Evolutionary conservation across 2,329 filamentous ascomycete genomes (phyloP).

Genomic region (Penicillium sp.): DNA sequence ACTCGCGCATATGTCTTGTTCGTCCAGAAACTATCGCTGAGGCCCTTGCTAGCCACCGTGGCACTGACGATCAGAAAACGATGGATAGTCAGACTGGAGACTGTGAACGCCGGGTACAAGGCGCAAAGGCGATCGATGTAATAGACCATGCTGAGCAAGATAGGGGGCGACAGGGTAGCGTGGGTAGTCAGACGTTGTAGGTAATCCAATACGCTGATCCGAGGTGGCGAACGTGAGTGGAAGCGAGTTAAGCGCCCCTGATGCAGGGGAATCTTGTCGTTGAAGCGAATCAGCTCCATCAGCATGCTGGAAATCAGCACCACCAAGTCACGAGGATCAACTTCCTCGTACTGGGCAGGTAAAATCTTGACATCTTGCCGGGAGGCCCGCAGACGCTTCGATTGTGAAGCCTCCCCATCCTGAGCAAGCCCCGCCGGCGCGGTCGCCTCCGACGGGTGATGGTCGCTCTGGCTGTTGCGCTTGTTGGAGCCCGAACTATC

Average conservation of each 20-base stretch:
- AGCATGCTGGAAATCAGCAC: slow-evolving; percentile 93
- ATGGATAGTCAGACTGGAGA: slow-evolving; percentile 94
- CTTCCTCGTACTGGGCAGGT: slow-evolving; percentile 76
- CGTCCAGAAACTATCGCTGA: slow-evolving; percentile 98
- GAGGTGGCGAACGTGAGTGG: slow-evolving; percentile 86
- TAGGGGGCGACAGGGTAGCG: slow-evolving; percentile 87
- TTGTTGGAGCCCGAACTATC: slow-evolving; percentile 38
- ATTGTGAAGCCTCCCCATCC: slow-evolving; percentile 38
- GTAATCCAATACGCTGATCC: slow-evolving; percentile 93
- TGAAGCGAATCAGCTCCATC: slow-evolving; percentile 89
- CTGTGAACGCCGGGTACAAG: slow-evolving; percentile 90
- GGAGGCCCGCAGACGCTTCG: slow-evolving; percentile 53
- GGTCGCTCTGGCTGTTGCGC: slow-evolving; percentile 39
- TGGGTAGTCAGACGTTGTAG: slow-evolving; percentile 90
- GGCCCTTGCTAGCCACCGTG: slow-evolving; percentile 91
- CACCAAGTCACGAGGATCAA: slow-evolving; percentile 82
- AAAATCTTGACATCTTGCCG: slow-evolving; percentile 56
- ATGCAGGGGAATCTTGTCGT: slow-evolving; percentile 82
- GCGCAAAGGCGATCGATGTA: slow-evolving; percentile 96
- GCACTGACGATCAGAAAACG: slow-evolving; percentile 95
- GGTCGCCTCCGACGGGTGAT: slow-evolving; percentile 27
- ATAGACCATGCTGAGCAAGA: slow-evolving; percentile 98
- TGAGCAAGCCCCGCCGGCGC: slow-evolving; percentile 27
- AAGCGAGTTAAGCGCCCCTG: slow-evolving; percentile 89
- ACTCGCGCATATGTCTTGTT: slow-evolving; percentile 95